Evolutionary conservation across 1,139 yeast genomes (phyloP), one percentile per base, ranked within the genome.

Genomic region (Eremothecium gossypii): DNA sequence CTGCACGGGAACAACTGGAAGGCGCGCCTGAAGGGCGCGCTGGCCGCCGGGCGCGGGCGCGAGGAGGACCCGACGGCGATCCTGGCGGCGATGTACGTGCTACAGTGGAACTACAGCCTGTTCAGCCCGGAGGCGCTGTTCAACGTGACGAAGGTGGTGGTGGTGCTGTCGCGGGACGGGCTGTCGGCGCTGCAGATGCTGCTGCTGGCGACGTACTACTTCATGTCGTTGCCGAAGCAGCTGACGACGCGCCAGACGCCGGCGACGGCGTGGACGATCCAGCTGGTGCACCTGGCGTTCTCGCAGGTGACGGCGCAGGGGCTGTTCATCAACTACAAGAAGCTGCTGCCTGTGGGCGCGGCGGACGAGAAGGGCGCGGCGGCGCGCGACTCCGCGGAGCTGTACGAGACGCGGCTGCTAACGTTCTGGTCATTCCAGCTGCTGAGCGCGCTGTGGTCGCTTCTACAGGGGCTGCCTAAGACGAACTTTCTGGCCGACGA

Each of bases 341-440:
- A 55, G 5, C 40, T 55, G 38, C 45, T 49, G 20, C 46, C 53
- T 10, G 9, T 50, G 9, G 29, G 29, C 5, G n/a, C 29, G 27
- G 4, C 38, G 40, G 23, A 27, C 30, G 10, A 33, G 37, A 38
- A 41, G 55, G 27, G 37, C 53, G 8, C 49, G 51, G 38, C 28
- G 49, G 10, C 46, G 48, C n/a, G 47, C 45, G 38, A 41, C 54
- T 11, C 45, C 46, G 40, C 46, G 58, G 27, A 54, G 56, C 29
- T 48, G 53, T 23, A 53, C 50, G 33, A 50, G 54, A 6, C 39
- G 52, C 36, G 46, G 47, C 40, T 45, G 20, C 50, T 54, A 2
- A 42, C 58, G 1, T 58, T 56, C 38, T 58, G 61, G 59, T 51
- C 52, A 27, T 56, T 52, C 33, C 59, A 58, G 41, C 54, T 56